Conservation (phyloP, 257 asterid species). For the Solanum corneliomulleri region DNA sequence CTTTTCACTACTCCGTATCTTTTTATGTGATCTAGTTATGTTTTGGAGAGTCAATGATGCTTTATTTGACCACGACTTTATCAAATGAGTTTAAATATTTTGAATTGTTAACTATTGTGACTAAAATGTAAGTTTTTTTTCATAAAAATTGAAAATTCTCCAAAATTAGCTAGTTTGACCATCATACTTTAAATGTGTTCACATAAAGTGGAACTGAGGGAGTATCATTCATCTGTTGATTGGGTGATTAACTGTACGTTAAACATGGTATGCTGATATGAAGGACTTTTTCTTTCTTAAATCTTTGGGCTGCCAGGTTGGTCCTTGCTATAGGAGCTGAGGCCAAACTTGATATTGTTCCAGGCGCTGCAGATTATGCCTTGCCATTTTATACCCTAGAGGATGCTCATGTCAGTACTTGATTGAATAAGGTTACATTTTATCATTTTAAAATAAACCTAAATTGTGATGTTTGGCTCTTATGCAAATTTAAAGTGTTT, state of each 20-base stretch:
- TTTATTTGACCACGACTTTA: background rate
- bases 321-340: conserved; percentile 97
- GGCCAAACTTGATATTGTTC: conserved; percentile 70
- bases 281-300: conserved; percentile 5
- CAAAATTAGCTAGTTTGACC: background rate
- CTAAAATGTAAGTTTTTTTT: background rate
- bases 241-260: background rate
- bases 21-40: background rate
- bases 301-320: conserved; percentile 90
- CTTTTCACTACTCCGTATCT: background rate
- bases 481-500: background rate
- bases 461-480: background rate
- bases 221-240: background rate
- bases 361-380: conserved; percentile 84
- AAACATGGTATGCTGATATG: background rate
- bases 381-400: conserved; percentile 89
- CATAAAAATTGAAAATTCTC: background rate
- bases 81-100: background rate
- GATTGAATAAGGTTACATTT: background rate
- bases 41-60: background rate
- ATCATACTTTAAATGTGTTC: background rate
- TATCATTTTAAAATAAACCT: background rate
- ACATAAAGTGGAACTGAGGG: background rate
- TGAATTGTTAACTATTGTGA: background rate
- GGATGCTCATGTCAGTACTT: conserved; percentile 75